Base-by-base conservation (phyloP, 805 yeast genomes). In the Sugiyamaella qingdaonensis region DNA sequence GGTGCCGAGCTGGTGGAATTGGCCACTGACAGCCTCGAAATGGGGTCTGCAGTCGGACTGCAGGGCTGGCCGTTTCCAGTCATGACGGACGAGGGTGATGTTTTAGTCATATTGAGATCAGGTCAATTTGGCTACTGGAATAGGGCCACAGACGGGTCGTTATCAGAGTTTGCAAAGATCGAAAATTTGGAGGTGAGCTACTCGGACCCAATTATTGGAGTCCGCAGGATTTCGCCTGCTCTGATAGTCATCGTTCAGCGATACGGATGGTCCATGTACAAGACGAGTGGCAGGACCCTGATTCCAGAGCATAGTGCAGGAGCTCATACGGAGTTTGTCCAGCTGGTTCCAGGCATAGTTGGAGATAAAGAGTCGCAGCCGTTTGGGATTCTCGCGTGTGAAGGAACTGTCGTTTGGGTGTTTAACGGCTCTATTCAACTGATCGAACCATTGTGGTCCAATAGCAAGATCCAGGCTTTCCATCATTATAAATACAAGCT, bases 11-110 rank as follows among this genome's bases (percentile, higher is more conserved):
- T 56, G 41, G 33, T 45, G 10, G 24, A 56, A 14, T 13, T 56
- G 29, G 59, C 52, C 21, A n/a, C 29, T 21, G 18, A 14, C 11
- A 46, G 54, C 2, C 46, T 58, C 3, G 29, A 44, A 27, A 34
- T 46, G 2, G 37, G 19, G 5, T 41, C 48, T 10, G n/a, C 46
- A 19, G 46, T 55, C 47, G 36, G 37, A 3, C 39, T 58, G 43
- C 54, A 48, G 13, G 58, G 53, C 34, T 58, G 61, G 61, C 60
- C 60, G 2, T 36, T 54, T 19, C 54, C 61, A 10, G 49, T 39
- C 16, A 16, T 39, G 19, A 39, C 24, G 9, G 46, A 39, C 35
- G 33, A 21, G 11, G 56, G 49, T 14, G 56, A 49, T 14, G 27
- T 58, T n/a, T 31, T 57, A 10, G 31, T 46, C 8, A 39, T 57